Evolutionary conservation across 1,284 basidiomycete species (phyloP).

Genomic region (Tylopilus sp.): DNA sequence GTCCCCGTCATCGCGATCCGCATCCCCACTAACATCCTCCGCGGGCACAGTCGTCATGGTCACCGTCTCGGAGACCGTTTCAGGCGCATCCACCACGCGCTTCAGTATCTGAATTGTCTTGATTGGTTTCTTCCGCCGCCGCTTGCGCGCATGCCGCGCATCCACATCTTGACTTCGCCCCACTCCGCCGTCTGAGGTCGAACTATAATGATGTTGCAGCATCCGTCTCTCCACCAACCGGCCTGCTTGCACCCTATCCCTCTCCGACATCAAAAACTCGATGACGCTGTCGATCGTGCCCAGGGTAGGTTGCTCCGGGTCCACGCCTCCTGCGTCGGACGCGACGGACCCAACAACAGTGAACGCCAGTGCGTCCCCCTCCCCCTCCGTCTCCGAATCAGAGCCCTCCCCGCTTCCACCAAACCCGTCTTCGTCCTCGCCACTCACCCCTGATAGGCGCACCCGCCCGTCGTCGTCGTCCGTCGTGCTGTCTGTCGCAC

Average conservation of each 20-base stretch:
- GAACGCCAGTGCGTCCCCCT: conserved; percentile 31
- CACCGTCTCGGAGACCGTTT: conserved; percentile 33
- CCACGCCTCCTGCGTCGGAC: conserved; percentile 27
- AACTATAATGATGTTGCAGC: conserved; percentile 39
- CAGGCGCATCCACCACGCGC: conserved; percentile 32
- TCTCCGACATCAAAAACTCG: conserved; percentile 45
- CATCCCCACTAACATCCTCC: conserved; percentile 40
- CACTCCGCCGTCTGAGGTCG: conserved; percentile 52
- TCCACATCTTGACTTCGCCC: conserved; percentile 46
- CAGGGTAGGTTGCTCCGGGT: conserved; percentile 43
- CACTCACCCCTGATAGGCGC: not conserved
- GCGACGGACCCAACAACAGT: conserved; percentile 38
- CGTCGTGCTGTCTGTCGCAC: conserved; percentile 31
- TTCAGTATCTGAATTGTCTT: conserved; percentile 40
- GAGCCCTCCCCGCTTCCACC: conserved; percentile 26
- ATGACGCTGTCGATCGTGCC: conserved; percentile 48
- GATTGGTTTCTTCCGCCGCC: conserved; percentile 58
- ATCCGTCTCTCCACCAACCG: conserved; percentile 30
- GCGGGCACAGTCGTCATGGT: conserved; percentile 21
- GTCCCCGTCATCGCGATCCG: conserved; percentile 36
- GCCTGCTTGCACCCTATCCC: conserved; percentile 43
- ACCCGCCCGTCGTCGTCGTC: conserved; percentile 18
- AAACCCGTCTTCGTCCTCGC: conserved; percentile 12
- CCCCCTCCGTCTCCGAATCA: conserved; percentile 48
- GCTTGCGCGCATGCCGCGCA: conserved; percentile 55